Base-by-base conservation (phyloP, 1,284 basidiomycete species). In the Lignosus rhinocerotis region DNA sequence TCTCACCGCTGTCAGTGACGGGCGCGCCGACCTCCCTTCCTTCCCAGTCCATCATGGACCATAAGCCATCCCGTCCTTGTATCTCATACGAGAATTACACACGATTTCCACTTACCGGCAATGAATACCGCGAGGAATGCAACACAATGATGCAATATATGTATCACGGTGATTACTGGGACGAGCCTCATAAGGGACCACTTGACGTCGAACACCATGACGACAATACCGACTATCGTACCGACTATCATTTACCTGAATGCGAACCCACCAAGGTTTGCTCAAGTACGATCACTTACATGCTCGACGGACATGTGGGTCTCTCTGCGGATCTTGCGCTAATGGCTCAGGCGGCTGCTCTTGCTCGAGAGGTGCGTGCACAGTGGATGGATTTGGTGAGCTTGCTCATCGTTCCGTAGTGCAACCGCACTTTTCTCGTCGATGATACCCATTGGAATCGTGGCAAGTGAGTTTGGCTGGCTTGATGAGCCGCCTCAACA, bases 261-360 rank as follows among this genome's bases (percentile, higher is more conserved):
- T 73, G 70, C 32, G 69, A 69, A 54, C 60, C 48, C 8, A 70
- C 69, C n/a, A 63, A 68, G 16, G 69, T 82, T 16, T 89, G 87
- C 71, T 74, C 70, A 14, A 83, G 78, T 56, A 86, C 84, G 0
- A 82, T 89, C 63, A 89, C 87, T 0, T 90, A 89, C 66, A 79
- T 87, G 80, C 74, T 89, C 39, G 85, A 86, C 66, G 86, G 86
- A 6, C 73, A 79, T 49, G 83, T 86, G 7, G 87, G 87, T 30
- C 74, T 90, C 19, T 69, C 81, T 19, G 83, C 83, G 38, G 87
- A 90, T 65, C 69, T 90, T 56, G 85, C 84, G 1, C 68, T 88
- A 42, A 78, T 88, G 73, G 84, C 85, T 3, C 87, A 88, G 70
- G 78, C 78, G 38, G 86, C 87, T 9, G 84, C 80, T 2, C 71